Conservation (phyloP, 2,329 filamentous ascomycete species). For the Penicillium sp. region DNA sequence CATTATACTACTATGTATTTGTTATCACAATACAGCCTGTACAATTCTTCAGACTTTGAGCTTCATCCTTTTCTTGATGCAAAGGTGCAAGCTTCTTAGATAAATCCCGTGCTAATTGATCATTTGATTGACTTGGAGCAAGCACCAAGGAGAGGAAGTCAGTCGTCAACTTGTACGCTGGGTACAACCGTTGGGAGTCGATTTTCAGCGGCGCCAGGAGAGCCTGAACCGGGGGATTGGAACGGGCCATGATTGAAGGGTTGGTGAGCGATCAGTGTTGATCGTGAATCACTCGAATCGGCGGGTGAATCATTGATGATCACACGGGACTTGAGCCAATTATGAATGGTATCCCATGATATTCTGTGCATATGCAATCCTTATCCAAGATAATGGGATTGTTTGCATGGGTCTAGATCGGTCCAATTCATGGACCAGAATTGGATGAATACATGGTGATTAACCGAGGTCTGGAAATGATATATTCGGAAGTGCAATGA, state of each 20-base stretch:
- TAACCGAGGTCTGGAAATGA: too few relatives aligned
- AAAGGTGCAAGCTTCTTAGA: conserved; percentile 47
- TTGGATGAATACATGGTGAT: too few relatives aligned
- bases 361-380: too few relatives aligned
- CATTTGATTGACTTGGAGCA: conserved; percentile 46
- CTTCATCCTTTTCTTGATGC: conserved; percentile 41
- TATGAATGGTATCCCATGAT: neutral
- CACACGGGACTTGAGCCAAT: too few relatives aligned
- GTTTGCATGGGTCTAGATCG: too few relatives aligned
- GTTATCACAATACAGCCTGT: too few relatives aligned
- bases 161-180: conserved; percentile 57
- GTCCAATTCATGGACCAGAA: too few relatives aligned
- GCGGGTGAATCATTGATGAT: conserved; percentile 1
- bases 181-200: conserved; percentile 29
- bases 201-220: conserved; percentile 30
- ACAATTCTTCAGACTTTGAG: too few relatives aligned
- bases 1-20: too few relatives aligned
- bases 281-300: neutral
- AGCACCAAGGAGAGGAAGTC: conserved; percentile 64
- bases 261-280: too few relatives aligned
- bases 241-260: conserved; percentile 8
- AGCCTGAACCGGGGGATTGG: conserved; percentile 15
- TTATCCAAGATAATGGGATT: too few relatives aligned
- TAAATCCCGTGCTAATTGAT: conserved; percentile 40
- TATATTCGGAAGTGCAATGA: too few relatives aligned